These are phyloP conservation scores for Fragaria nilgerrensis DNA, from an alignment of 306 rosid genomes.

Conservation along the genomic window DNA sequence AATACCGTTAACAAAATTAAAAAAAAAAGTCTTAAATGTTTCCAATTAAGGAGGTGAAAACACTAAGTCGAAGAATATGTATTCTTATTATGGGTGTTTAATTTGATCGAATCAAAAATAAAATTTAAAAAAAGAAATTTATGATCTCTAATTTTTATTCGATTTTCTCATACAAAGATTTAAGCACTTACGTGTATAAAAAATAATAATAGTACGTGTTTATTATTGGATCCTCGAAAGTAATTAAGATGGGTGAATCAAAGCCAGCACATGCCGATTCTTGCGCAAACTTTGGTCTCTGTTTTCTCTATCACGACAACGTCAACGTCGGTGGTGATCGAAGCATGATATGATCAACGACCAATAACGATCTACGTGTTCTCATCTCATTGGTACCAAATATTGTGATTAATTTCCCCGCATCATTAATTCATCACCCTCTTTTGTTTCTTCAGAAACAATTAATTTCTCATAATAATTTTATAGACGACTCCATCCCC, in stretches of 20 bases:
- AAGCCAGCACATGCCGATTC: background rate
- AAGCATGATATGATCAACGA: background rate
- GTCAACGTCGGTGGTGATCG: background rate
- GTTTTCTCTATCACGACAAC: background rate
- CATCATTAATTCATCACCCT: background rate
- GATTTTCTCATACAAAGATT: too few species aligned
- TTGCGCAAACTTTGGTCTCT: background rate
- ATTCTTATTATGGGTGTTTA: too few species aligned
- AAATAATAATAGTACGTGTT: background rate
- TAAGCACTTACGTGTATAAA: rapidly evolving
- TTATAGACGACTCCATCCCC: background rate
- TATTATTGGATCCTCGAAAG: background rate
- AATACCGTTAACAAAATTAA: too few species aligned
- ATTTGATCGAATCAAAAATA: too few species aligned
- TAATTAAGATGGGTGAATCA: slow-evolving; percentile 5
- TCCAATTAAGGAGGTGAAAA: too few species aligned
- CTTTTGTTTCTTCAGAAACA: background rate
- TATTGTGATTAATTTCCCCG: too few species aligned
- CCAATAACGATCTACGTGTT: background rate
- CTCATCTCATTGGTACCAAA: background rate
- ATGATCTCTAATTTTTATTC: too few species aligned
- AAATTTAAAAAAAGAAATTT: too few species aligned
- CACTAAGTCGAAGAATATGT: too few species aligned
- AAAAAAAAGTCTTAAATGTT: too few species aligned
- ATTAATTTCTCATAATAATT: background rate